Percentiles rank a stretch among this genome's conserved stretches.
phyloP scores from a whole-genome alignment of 805 yeast genomes.

The Metschnikowia lunata region DNA sequence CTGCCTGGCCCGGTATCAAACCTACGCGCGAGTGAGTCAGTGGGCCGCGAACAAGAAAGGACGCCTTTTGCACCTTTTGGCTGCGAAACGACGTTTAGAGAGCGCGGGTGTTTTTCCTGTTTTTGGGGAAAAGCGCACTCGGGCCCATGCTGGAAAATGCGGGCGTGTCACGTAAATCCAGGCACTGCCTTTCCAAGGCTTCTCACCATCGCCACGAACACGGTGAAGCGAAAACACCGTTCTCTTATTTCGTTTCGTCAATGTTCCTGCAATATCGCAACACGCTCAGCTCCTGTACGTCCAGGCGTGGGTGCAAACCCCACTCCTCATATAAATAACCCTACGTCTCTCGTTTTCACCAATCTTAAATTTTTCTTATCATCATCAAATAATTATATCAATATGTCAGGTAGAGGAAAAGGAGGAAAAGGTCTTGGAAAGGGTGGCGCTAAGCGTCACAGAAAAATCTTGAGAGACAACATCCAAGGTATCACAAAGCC shows the following conservation, averaged over 20 bases:
- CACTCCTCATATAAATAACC: conserved; percentile 8
- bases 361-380: conserved; percentile 5
- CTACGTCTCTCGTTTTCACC: conserved; percentile 3
- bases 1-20: conserved; percentile 3
- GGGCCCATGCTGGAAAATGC: conserved; percentile 4
- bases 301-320: conserved; percentile 13
- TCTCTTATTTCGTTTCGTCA: neutral
- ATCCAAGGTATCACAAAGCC: conserved; percentile 99
- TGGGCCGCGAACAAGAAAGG: neutral
- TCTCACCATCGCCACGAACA: neutral
- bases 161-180: neutral
- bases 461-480: conserved; percentile 99
- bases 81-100: conserved; percentile 1
- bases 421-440: conserved; percentile 99
- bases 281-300: conserved; percentile 3
- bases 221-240: neutral
- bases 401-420: conserved; percentile 99
- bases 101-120: neutral
- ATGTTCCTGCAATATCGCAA: conserved; percentile 5
- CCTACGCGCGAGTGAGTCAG: conserved; percentile 2
- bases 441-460: conserved; percentile 99
- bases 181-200: neutral
- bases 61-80: neutral
- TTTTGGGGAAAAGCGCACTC: neutral
- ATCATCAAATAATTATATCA: conserved; percentile 24